Evolutionary conservation across 164 flowering plant species (phyloP).

Genomic region (Sextonia rubra): DNA sequence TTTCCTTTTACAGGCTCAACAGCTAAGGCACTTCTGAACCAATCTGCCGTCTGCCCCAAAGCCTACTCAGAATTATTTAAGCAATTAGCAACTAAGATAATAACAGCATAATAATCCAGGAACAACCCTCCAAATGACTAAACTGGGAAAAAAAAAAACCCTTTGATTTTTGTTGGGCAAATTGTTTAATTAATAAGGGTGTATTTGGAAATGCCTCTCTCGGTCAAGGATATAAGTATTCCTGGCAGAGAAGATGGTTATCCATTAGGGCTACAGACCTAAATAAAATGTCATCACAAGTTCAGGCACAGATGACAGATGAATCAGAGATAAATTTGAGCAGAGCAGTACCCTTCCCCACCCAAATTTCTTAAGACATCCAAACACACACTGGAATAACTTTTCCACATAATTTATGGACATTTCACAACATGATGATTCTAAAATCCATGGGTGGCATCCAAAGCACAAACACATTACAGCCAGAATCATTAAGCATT

Average conservation of each 20-base stretch:
- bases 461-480: not conserved
- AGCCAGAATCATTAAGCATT: not conserved
- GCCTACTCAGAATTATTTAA: slow-evolving; percentile 46
- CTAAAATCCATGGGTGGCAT: not conserved
- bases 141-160: not conserved
- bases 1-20: slow-evolving; percentile 97
- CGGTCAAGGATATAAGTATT: not conserved
- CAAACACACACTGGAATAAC: not conserved
- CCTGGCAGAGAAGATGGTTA: not conserved
- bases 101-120: not conserved
- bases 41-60: slow-evolving; percentile 86
- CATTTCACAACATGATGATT: not conserved
- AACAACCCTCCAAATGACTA: not conserved
- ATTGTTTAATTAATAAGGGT: not conserved
- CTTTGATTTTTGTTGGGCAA: not conserved
- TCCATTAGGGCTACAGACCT: not conserved
- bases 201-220: not conserved
- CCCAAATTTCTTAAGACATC: not conserved
- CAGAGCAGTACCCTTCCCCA: not conserved
- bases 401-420: not conserved
- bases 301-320: not conserved
- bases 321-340: not conserved
- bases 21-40: slow-evolving; percentile 91
- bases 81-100: not conserved
- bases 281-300: not conserved